Evolutionary conservation across 225 moss, liverwort and hornwort genomes (phyloP).

Genomic region (Marchantia polymorpha): DNA sequence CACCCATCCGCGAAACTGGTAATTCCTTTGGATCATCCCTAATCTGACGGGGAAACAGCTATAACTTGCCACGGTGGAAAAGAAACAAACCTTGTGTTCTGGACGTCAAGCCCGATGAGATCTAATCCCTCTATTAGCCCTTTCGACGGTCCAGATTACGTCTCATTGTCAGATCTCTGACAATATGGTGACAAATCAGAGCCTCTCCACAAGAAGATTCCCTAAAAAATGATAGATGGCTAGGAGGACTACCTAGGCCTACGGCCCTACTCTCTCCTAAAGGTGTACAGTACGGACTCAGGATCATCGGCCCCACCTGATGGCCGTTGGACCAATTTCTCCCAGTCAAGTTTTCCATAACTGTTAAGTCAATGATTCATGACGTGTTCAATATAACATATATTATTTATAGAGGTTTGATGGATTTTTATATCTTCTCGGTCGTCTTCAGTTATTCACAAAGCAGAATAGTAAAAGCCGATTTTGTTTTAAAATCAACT

Average conservation of each 20-base stretch:
- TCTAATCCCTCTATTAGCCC: background rate
- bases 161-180: background rate
- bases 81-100: background rate
- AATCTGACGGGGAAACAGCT: slow-evolving; percentile 3
- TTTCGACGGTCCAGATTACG: background rate
- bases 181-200: background rate
- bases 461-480: too few relatives aligned
- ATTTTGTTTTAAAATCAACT: too few relatives aligned
- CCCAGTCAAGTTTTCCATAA: background rate
- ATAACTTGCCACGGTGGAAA: background rate
- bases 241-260: background rate
- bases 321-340: slow-evolving; percentile 1
- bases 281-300: background rate
- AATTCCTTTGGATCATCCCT: background rate
- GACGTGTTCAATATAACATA: too few relatives aligned
- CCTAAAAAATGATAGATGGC: background rate
- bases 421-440: too few relatives aligned
- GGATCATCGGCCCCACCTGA: background rate
- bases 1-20: background rate
- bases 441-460: too few relatives aligned
- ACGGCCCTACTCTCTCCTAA: background rate
- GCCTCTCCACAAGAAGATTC: background rate
- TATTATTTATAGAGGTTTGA: too few relatives aligned
- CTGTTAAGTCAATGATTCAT: too few relatives aligned
- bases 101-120: background rate